Conservation (phyloP, 495 filamentous ascomycete genomes). For the Amphirosellinia nigrospora region DNA sequence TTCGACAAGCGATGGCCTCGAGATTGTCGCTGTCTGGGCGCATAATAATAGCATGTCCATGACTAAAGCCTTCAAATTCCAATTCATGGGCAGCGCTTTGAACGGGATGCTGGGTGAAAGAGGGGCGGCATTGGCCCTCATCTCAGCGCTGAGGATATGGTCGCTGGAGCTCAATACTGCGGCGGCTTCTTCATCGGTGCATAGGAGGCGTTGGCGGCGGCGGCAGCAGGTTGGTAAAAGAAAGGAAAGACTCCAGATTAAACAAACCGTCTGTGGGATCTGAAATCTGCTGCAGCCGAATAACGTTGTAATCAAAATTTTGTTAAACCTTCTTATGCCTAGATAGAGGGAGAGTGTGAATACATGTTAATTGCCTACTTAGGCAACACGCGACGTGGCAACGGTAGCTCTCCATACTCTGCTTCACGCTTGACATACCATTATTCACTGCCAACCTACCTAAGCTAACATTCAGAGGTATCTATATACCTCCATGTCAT, state of each 20-base stretch:
- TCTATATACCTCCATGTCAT: too few species aligned
- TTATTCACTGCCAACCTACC: too few species aligned
- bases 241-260: neutral
- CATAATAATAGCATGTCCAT: conserved; percentile 28
- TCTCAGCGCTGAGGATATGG: conserved; percentile 35
- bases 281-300: neutral
- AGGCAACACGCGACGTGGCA: too few species aligned
- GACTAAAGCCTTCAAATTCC: conserved; percentile 35
- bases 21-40: conserved; percentile 35
- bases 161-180: conserved; percentile 22
- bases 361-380: too few species aligned
- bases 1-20: conserved; percentile 37
- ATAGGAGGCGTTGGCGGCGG: neutral
- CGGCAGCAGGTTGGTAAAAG: neutral
- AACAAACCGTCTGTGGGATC: neutral
- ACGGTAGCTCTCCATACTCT: too few species aligned
- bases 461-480: too few species aligned
- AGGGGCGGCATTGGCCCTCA: conserved; percentile 30
- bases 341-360: too few species aligned
- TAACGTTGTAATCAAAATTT: neutral
- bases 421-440: too few species aligned
- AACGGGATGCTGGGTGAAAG: conserved; percentile 37
- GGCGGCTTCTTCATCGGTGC: neutral
- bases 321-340: neutral
- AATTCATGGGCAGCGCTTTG: conserved; percentile 36